Conservation (phyloP, 148 eudicot genomes). For the Rhododendron henanense region DNA sequence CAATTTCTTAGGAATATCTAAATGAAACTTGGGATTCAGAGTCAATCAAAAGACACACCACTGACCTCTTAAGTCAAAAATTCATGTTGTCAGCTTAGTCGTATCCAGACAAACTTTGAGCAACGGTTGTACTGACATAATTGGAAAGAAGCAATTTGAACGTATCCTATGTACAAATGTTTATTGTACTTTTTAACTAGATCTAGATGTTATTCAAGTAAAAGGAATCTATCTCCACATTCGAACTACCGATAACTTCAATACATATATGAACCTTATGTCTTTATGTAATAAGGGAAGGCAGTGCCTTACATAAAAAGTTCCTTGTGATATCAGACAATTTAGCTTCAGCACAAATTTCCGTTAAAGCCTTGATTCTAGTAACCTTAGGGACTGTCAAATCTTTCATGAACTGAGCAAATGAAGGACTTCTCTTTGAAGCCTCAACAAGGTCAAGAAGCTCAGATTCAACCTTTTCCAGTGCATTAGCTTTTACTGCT, state of each 20-base stretch:
- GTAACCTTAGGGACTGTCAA: conserved; percentile 46
- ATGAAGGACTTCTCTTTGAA: conserved; percentile 48
- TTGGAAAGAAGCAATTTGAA: not conserved
- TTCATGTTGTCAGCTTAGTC: not conserved
- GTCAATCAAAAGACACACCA: not conserved
- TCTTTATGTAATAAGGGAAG: not conserved
- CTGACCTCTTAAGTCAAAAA: not conserved
- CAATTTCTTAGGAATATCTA: not conserved
- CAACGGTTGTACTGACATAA: not conserved
- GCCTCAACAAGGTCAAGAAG: conserved; percentile 62
- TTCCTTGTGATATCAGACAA: conserved; percentile 66
- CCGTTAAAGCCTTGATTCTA: conserved; percentile 59
- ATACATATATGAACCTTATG: not conserved
- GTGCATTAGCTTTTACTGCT: conserved; percentile 53
- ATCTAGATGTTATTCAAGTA: not conserved
- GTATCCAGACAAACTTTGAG: not conserved
- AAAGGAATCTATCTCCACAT: not conserved
- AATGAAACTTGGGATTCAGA: not conserved
- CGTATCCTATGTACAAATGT: not conserved
- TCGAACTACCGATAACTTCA: not conserved
- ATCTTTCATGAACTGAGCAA: conserved; percentile 75
- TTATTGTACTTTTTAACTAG: not conserved
- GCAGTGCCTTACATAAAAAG: conserved; percentile 55
- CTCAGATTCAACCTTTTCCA: conserved; percentile 82
- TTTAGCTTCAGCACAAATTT: conserved; percentile 55